Percentiles rank a stretch among this genome's conserved stretches.
phyloP scores from a whole-genome alignment of 2,329 filamentous ascomycete genomes.

The Verticillium tricorpus region DNA sequence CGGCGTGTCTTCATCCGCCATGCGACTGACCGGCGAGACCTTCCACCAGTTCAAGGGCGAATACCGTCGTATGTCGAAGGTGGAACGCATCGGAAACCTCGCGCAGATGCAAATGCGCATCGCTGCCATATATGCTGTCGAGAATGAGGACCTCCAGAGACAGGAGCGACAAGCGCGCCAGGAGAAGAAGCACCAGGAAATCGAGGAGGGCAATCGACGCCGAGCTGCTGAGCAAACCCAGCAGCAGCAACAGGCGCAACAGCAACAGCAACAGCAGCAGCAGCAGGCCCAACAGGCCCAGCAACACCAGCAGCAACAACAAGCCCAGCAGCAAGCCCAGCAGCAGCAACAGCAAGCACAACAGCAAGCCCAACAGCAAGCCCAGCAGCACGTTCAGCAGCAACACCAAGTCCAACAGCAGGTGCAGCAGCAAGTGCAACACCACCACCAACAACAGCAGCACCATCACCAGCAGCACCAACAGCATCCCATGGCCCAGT shows the following conservation, averaged over 20 bases:
- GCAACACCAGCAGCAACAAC: constrained; percentile 13
- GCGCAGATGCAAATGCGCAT: constrained; percentile 36
- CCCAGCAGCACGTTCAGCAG: not conserved
- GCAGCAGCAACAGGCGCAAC: constrained; percentile 13
- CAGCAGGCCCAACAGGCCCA: constrained; percentile 15
- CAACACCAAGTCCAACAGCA: constrained; percentile 6
- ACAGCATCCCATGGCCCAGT: constrained; percentile 3
- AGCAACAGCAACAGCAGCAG: constrained; percentile 8
- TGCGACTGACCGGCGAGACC: constrained; percentile 37
- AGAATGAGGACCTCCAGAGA: constrained; percentile 38
- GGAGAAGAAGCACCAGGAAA: constrained; percentile 31
- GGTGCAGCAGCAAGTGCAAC: constrained; percentile 5
- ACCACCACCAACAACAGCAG: constrained; percentile 6
- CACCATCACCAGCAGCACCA: constrained; percentile 4
- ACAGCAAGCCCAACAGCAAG: not conserved
- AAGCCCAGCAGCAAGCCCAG: constrained; percentile 18
- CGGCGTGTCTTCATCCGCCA: constrained; percentile 30
- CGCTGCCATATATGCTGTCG: constrained; percentile 38
- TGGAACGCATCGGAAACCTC: constrained; percentile 31
- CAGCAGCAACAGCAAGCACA: constrained; percentile 12
- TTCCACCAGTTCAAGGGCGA: constrained; percentile 39
- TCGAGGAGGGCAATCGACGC: constrained; percentile 26
- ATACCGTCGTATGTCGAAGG: constrained; percentile 36
- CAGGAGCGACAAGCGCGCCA: constrained; percentile 32
- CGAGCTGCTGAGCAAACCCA: constrained; percentile 21